Conservation (phyloP, 1,139 yeast species). For the Scheffersomyces segobiensis region DNA sequence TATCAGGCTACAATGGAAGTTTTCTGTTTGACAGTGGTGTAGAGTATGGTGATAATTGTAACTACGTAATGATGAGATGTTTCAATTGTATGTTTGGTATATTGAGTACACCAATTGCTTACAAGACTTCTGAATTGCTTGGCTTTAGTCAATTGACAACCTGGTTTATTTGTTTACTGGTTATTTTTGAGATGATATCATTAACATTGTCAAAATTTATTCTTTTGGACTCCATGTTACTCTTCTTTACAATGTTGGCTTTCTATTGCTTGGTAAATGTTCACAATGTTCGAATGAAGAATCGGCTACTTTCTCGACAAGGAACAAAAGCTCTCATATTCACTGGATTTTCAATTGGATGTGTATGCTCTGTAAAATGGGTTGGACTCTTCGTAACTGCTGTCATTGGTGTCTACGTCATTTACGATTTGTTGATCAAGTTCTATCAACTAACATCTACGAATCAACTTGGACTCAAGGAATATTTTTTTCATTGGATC, state of each 20-base stretch:
- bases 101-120: slow-evolving; percentile 63
- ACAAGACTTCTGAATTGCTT: slow-evolving; percentile 54
- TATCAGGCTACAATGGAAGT: slow-evolving; percentile 67
- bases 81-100: slow-evolving; percentile 68
- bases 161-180: slow-evolving; percentile 59
- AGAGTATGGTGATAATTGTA: slow-evolving; percentile 53
- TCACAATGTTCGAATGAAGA: slow-evolving; percentile 42
- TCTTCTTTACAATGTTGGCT: slow-evolving; percentile 68
- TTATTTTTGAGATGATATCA: slow-evolving; percentile 63
- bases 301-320: slow-evolving; percentile 37
- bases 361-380: slow-evolving; percentile 94
- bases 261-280: slow-evolving; percentile 57
- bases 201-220: slow-evolving; percentile 70
- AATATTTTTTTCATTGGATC: slow-evolving; percentile 68
- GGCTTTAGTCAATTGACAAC: slow-evolving; percentile 48
- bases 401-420: slow-evolving; percentile 81
- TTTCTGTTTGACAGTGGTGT: slow-evolving; percentile 67
- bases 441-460: slow-evolving; percentile 45
- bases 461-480: slow-evolving; percentile 27
- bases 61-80: slow-evolving; percentile 61
- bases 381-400: slow-evolving; percentile 88
- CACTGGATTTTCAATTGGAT: slow-evolving; percentile 84
- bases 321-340: slow-evolving; percentile 61
- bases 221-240: slow-evolving; percentile 68
- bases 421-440: slow-evolving; percentile 70